Evolutionary conservation across 352 stramenopile species (phyloP).

Genomic region (Pythium phragmitis): DNA sequence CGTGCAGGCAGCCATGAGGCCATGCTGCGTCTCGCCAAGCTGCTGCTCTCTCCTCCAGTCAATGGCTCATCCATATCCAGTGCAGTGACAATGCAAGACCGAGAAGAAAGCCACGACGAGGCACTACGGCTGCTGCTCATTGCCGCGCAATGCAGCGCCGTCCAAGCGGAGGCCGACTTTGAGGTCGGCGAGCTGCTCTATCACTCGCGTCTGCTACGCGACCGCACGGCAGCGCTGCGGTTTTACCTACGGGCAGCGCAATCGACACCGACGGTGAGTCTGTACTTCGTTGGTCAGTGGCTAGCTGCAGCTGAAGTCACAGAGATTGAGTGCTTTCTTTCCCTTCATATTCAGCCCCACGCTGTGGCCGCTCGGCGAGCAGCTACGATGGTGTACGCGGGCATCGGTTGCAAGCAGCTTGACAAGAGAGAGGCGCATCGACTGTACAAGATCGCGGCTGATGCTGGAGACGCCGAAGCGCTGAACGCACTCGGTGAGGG

Average conservation of each 20-base stretch:
- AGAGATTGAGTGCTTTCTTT: not conserved
- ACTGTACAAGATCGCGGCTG: constrained; percentile 59
- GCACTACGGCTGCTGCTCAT: constrained; percentile 56
- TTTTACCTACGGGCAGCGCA: constrained; percentile 62
- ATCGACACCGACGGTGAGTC: constrained; percentile 12
- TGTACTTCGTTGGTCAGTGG: not conserved
- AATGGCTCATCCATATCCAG: constrained; percentile 6
- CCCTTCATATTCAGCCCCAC: constrained; percentile 34
- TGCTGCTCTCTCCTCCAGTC: constrained; percentile 27
- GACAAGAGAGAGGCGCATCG: constrained; percentile 53
- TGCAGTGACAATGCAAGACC: constrained; percentile 40
- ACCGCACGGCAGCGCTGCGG: constrained; percentile 49
- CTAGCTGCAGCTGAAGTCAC: too few relatives aligned
- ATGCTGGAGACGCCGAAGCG: constrained; percentile 48
- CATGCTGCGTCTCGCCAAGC: constrained; percentile 54
- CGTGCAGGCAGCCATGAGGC: constrained; percentile 39
- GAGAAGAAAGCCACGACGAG: constrained; percentile 61
- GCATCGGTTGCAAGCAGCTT: constrained; percentile 37
- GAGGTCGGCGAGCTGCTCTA: constrained; percentile 54
- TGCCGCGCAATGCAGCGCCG: constrained; percentile 32
- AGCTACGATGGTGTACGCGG: constrained; percentile 63
- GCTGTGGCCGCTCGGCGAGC: constrained; percentile 48
- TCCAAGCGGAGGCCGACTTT: constrained; percentile 41
- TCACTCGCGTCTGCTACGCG: constrained; percentile 43
- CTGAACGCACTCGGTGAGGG: constrained; percentile 66